Base-by-base conservation (phyloP, 192 early-diverging fungal genomes). In the Rhizophagus clarus region DNA sequence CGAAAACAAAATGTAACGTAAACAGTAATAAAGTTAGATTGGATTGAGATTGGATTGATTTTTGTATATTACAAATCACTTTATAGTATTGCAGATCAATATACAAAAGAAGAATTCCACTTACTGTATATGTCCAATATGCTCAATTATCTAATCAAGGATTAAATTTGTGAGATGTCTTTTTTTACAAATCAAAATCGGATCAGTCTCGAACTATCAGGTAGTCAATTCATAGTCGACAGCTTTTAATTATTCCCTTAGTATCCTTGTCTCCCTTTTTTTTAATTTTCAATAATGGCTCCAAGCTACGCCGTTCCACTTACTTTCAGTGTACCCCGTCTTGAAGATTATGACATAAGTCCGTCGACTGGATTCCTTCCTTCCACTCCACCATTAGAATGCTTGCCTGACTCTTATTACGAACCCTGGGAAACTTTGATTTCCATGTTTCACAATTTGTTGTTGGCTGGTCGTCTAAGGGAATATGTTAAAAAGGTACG, bases 311-410 rank as follows among this genome's bases (percentile, higher is more conserved):
- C 0, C 7, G 51, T 22, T 56, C 51, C 51, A 22, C 15, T 56
- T 56, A 24, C 32, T 34, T 45, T 72, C 12, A 72, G 14, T 45
- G 3, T 89, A 69, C 83, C 78, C 31, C 66, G 84, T 51, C 88
- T 95, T 34, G 86, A 93, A 82, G 90, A 95, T 79, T 95, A 95
- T 85, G 96, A 94, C 74, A 93, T 99, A 76, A 89, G 91, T 71
- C 92, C 93, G 8, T 79, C 83, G 34, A 93, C 92, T 31, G 97
- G 97, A 6, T 99, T 99, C 84, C 85, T 99, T 26, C 97, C 96
- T 4, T 82, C 85, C 22, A 85, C 88, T 37, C 91, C 92, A 47
- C 97, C 97, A 51, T 83, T 97, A 75, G 83, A 85, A 7, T 85
- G 95, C 40, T 84, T 99, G 12, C 84, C 93, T 22, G 86, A 94